Evolutionary conservation across 495 filamentous ascomycete species (phyloP).

Genomic region (Penicillium taxi): DNA sequence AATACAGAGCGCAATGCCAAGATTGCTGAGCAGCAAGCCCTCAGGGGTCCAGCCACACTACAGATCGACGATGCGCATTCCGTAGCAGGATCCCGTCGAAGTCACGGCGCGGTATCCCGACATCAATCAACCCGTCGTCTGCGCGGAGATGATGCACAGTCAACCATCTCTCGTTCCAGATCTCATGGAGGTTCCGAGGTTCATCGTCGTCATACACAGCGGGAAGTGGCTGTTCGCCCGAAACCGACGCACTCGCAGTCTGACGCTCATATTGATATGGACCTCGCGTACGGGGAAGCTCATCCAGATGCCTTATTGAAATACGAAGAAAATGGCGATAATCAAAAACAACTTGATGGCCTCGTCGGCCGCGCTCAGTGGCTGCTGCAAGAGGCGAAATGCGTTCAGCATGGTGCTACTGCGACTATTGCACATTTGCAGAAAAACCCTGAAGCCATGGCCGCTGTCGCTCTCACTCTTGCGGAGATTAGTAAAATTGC

Average conservation of each 20-base stretch:
- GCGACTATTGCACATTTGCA: conserved; percentile 81
- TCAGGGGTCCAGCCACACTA: conserved; percentile 39
- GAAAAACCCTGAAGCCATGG: conserved; percentile 85
- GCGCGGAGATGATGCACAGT: no score
- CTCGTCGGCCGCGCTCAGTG: conserved; percentile 62
- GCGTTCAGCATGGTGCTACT: conserved; percentile 74
- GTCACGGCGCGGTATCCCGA: conserved; percentile 21
- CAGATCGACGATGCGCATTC: conserved; percentile 46
- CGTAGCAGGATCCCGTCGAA: conserved; percentile 35
- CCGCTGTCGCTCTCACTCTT: conserved; percentile 85
- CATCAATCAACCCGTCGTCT: conserved; percentile 27
- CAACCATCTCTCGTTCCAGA: no score
- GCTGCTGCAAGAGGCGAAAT: conserved; percentile 77
- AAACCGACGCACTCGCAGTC: conserved; percentile 31
- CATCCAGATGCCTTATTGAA: conserved; percentile 35
- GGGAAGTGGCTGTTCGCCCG: conserved; percentile 28
- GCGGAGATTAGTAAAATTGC: conserved; percentile 81
- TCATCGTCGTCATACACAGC: conserved; percentile 41
- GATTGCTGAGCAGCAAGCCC: conserved; percentile 44
- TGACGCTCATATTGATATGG: conserved; percentile 70
- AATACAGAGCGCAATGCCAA: conserved; percentile 56
- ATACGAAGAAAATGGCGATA: conserved; percentile 29
- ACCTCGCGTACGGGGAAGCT: conserved; percentile 71
- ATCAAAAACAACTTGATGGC: conserved; percentile 50
- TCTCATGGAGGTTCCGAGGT: conserved; percentile 17